These are phyloP conservation scores for Scedosporium aurantiacum DNA, from an alignment of 2,329 filamentous ascomycete species.

Conservation along the genomic window DNA sequence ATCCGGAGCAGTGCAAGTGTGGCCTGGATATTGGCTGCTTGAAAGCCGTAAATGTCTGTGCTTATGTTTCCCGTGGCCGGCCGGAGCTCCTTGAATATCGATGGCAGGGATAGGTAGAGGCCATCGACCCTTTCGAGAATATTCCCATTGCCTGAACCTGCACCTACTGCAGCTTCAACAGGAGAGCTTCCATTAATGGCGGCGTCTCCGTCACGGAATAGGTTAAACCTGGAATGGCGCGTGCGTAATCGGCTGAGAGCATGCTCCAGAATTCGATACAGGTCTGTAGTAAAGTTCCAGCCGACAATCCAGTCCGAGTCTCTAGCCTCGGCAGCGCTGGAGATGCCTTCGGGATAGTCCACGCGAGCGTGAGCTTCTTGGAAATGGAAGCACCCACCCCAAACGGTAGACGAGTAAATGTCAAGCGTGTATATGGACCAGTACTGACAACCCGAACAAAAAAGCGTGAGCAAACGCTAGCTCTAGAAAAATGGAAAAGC, in stretches of 20 bases:
- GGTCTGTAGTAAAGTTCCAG: conserved; percentile 46
- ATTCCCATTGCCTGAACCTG: not conserved
- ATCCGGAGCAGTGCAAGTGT: conserved; percentile 22
- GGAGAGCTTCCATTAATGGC: conserved; percentile 5
- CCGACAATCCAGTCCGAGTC: conserved; percentile 36
- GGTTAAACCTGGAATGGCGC: conserved; percentile 11
- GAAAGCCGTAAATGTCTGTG: conserved; percentile 22
- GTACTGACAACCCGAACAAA: conserved; percentile 20
- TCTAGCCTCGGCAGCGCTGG: conserved; percentile 4
- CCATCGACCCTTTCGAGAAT: conserved; percentile 11
- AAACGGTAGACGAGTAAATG: conserved; percentile 41
- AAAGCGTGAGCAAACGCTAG: not conserved
- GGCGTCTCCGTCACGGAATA: conserved; percentile 12
- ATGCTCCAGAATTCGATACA: conserved; percentile 46
- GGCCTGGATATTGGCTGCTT: conserved; percentile 24
- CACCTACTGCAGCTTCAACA: conserved; percentile 10
- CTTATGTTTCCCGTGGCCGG: conserved; percentile 15
- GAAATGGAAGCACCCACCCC: conserved; percentile 20
- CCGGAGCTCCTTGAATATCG: conserved; percentile 17
- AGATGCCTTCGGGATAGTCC: conserved; percentile 11
- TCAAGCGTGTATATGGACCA: conserved; percentile 50
- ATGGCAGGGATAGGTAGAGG: conserved; percentile 17
- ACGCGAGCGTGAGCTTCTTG: conserved; percentile 16
- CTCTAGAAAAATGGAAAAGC: not conserved
- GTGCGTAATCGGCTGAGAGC: conserved; percentile 20